Base-by-base conservation (phyloP, 2,329 filamentous ascomycete species). In the Lachnellula hyalina region DNA sequence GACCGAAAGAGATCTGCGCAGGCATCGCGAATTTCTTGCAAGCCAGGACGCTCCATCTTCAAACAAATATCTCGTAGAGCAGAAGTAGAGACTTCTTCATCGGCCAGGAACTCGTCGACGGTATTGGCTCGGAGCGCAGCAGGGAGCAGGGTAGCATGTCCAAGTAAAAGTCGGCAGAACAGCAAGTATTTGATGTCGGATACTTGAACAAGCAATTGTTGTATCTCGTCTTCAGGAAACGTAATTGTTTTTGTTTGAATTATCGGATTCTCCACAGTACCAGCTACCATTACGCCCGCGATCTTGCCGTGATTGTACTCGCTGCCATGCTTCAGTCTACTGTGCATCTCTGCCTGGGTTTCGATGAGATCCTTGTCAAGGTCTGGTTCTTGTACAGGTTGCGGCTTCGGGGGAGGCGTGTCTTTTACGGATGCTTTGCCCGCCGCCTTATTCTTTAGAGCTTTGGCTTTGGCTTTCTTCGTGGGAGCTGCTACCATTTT, bases 11-110 rank as follows among this genome's bases (percentile, higher is more conserved):
- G 72, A 61, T 79, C 76, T 4, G 76, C 77, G 59, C 76, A 79
- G 14, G 76, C 76, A 63, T 80, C 76, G 42, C 76, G 70, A 21
- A 79, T 72, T 45, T 77, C 74, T 57, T 80, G 75, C 2, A 78
- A 67, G n/a, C 65, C 67, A 17, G 76, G 76, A 45, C 73, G 70
- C 54, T 79, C 76, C 47, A 78, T 65, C 56, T 75, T 75, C 21
- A 79, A 66, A 55, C 74, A 77, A 5, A 79, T 58, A 58, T 78
- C 75, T 57, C 75, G 68, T 4, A 80, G 61, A 51, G 77, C 72
- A 14, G 71, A 67, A 34, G 68, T 67, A 2, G 71, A 72, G 35
- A 79, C 70, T 23, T 74, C 69, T 8, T 67, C 59, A 49, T 76
- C 71, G 4, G 63, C 65, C 3, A 79, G 66, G 51, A 79, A 77